Evolutionary conservation across 2,329 filamentous ascomycete species (phyloP), one percentile per base, ranked within the genome.

Genomic region (Penicillium oxalicum): DNA sequence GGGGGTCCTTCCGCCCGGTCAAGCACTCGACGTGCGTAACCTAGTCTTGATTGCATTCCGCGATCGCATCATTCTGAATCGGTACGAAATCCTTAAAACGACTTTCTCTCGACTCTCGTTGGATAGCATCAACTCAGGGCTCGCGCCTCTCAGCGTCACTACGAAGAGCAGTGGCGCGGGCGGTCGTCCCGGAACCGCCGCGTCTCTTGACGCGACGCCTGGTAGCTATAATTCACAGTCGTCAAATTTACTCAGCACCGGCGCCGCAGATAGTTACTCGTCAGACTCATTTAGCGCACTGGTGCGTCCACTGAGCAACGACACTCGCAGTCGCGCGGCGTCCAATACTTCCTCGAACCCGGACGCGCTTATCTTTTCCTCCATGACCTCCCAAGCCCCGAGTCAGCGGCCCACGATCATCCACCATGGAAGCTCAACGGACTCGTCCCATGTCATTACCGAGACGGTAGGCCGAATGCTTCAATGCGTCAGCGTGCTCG

Each of bases 381-480:
- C 70, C 3, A 63, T 73, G 54, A 65, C 68, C 68, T 71, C 1
- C 56, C 66, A 42, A 44, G 40, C 12, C 13, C 45, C 51, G 3
- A 50, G 42, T 24, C 62, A 66, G 46, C 60, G 61, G 9, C 63
- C 65, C 5, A 66, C 63, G 2, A 60, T 70, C 33, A 64, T 66
- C 39, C 61, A 67, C 51, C 65, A 61, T 32, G 56, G 61, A 29
- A 57, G 58, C 35, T 58, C 66, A 6, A 52, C 66, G 4, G 73
- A 75, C 50, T 70, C 68, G 61, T 85, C 82, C 48, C 71, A 62
- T 80, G 88, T 64, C 83, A 93, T 97, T 46, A 95, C 93, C 0
- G 91, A 97, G 59, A 95, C 91, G 58, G 91, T 96, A 0, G 93
- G 90, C 0, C 78, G 91, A 44, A 95, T 98, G 88, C 75, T 98